These are phyloP conservation scores for Sutorius eximius DNA, from an alignment of 1,284 basidiomycete species.

Conservation along the genomic window DNA sequence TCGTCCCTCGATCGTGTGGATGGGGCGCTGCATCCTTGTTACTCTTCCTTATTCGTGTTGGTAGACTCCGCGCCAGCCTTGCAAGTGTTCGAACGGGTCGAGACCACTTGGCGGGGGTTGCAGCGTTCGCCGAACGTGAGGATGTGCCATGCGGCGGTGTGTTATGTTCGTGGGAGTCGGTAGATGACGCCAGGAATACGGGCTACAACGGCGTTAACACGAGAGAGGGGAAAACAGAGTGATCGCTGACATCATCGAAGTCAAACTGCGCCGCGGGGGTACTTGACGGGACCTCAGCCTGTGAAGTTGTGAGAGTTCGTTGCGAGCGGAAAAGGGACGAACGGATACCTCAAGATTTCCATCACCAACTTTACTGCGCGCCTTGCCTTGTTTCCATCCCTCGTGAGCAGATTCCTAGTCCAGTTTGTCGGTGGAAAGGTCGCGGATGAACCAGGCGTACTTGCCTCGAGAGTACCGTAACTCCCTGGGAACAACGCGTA, in stretches of 20 bases:
- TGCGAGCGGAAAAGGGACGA: background rate
- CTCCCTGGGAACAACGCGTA: slow-evolving; percentile 21
- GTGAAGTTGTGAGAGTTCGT: background rate
- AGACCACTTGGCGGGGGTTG: background rate
- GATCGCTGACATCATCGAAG: background rate
- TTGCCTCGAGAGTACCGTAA: slow-evolving; percentile 5
- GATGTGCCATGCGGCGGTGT: too few relatives aligned
- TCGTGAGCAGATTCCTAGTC: background rate
- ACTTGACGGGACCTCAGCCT: background rate
- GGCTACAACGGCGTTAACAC: background rate
- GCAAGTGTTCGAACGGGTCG: too few relatives aligned
- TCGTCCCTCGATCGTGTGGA: too few relatives aligned
- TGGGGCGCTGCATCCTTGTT: too few relatives aligned
- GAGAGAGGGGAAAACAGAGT: background rate
- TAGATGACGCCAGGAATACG: background rate
- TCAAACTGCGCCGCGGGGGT: background rate
- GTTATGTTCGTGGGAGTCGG: background rate
- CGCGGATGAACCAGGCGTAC: background rate
- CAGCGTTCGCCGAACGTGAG: background rate
- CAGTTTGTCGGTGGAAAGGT: background rate
- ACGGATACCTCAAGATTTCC: background rate
- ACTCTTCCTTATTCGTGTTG: too few relatives aligned
- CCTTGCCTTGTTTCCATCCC: background rate
- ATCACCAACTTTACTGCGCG: background rate
- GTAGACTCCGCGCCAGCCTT: too few relatives aligned